These are phyloP conservation scores for Aspergillus ochraceoroseus DNA, from an alignment of 2,329 filamentous ascomycete genomes.

Conservation along the genomic window DNA sequence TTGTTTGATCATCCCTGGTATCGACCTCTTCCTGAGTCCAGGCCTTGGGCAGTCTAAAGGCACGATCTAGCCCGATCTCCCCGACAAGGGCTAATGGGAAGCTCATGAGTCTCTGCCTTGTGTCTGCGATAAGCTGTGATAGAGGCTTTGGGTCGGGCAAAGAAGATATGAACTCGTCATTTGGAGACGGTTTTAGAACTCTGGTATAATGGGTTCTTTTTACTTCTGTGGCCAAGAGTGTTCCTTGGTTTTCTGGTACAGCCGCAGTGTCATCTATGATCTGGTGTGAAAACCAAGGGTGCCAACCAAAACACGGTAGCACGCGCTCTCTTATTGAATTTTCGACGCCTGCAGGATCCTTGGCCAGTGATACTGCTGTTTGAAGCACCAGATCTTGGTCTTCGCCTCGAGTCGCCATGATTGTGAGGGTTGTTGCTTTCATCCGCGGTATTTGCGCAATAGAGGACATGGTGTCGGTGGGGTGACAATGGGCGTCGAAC, in stretches of 20 bases:
- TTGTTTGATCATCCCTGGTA: slow-evolving; percentile 41
- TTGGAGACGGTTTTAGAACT: slow-evolving; percentile 48
- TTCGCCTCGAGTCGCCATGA: slow-evolving; percentile 59
- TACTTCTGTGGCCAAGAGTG: slow-evolving; percentile 18
- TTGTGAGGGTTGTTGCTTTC: slow-evolving; percentile 54
- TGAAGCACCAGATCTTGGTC: slow-evolving; percentile 57
- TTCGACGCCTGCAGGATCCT: slow-evolving; percentile 27
- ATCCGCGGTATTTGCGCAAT: slow-evolving; percentile 53
- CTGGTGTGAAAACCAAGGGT: slow-evolving; percentile 64
- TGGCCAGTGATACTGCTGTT: slow-evolving; percentile 41
- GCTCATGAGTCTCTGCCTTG: slow-evolving; percentile 44
- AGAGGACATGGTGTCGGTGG: slow-evolving; percentile 59
- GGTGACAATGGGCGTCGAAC: slow-evolving; percentile 63
- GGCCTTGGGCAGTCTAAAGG: slow-evolving; percentile 56
- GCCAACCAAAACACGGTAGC: slow-evolving; percentile 62
- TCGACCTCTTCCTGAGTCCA: slow-evolving; percentile 39
- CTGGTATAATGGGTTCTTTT: slow-evolving; percentile 51
- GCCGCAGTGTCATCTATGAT: slow-evolving; percentile 46
- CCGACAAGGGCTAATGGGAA: slow-evolving; percentile 56
- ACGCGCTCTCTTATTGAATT: slow-evolving; percentile 42
- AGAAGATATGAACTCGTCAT: slow-evolving; percentile 46
- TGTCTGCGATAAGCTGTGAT: slow-evolving; percentile 49
- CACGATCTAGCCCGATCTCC: slow-evolving; percentile 59
- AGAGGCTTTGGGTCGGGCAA: slow-evolving; percentile 54
- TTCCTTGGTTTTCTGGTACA: slow-evolving; percentile 19